phyloP scores from a whole-genome alignment of 2,329 filamentous ascomycete species.

The Diaporthe sp. region DNA sequence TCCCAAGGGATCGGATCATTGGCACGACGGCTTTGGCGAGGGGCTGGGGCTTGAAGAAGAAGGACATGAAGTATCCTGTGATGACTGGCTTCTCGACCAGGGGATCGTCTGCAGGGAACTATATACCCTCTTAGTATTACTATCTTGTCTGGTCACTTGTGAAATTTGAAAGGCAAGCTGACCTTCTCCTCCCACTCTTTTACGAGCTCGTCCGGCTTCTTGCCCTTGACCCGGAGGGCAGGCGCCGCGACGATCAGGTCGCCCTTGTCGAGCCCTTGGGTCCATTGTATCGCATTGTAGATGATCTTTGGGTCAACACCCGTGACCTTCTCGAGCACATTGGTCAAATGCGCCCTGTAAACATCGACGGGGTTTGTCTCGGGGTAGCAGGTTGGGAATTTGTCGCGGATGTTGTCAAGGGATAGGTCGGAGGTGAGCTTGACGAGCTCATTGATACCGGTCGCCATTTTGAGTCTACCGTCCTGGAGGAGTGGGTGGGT shows the following conservation, averaged over 20 bases:
- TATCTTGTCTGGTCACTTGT: no score
- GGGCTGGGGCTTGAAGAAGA: conserved; percentile 81
- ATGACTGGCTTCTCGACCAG: conserved; percentile 78
- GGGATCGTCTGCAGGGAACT: conserved; percentile 79
- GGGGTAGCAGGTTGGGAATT: conserved; percentile 72
- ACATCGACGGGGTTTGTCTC: conserved; percentile 82
- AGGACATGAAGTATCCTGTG: conserved; percentile 79
- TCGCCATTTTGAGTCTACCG: conserved; percentile 43
- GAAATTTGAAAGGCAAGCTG: conserved; percentile 24
- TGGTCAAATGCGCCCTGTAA: conserved; percentile 82
- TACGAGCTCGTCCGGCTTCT: conserved; percentile 73
- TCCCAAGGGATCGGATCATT: conserved; percentile 72
- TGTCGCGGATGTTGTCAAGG: conserved; percentile 51
- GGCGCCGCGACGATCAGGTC: conserved; percentile 84
- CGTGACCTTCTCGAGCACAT: conserved; percentile 75
- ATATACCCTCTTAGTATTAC: conserved; percentile 29
- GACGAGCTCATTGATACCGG: conserved; percentile 49
- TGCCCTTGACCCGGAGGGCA: conserved; percentile 81
- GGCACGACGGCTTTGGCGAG: conserved; percentile 77
- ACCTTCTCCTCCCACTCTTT: conserved; percentile 74
- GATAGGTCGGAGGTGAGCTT: conserved; percentile 51
- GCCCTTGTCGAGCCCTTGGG: conserved; percentile 82
- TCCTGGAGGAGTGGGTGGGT: conserved; percentile 33
- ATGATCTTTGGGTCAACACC: conserved; percentile 79
- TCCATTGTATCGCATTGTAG: conserved; percentile 83